Evolutionary conservation across 495 filamentous ascomycete genomes (phyloP).

Genomic region (Penicillium canescens): DNA sequence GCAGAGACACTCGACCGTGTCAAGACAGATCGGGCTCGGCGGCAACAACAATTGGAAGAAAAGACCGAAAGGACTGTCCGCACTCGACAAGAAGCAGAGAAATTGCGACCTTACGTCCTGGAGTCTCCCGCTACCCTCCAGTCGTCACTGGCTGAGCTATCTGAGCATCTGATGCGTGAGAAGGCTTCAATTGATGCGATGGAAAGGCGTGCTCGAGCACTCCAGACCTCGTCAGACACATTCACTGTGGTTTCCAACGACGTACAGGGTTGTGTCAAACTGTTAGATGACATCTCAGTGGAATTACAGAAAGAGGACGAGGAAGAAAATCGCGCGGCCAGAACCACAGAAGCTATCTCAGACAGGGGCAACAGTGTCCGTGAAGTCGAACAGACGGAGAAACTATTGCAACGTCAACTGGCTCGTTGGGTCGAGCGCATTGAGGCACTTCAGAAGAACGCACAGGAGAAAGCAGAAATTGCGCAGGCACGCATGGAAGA

Average conservation of each 20-base stretch:
- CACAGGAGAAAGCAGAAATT: constrained; percentile 73
- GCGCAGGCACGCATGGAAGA: constrained; percentile 90
- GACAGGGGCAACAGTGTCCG: constrained; percentile 84
- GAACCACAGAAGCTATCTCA: constrained; percentile 81
- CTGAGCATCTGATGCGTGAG: constrained; percentile 70
- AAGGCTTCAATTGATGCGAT: constrained; percentile 82
- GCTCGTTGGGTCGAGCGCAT: constrained; percentile 82
- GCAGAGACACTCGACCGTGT: constrained; percentile 74
- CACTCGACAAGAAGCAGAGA: constrained; percentile 74
- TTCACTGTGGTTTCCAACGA: constrained; percentile 82
- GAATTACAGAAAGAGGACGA: constrained; percentile 91
- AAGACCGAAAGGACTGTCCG: constrained; percentile 64
- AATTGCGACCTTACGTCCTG: constrained; percentile 86
- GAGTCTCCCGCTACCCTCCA: constrained; percentile 84
- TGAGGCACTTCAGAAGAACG: constrained; percentile 72
- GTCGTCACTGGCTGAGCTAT: constrained; percentile 76
- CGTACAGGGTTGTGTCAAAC: constrained; percentile 78
- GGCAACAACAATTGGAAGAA: constrained; percentile 74
- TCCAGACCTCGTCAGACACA: constrained; percentile 90
- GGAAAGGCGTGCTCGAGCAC: constrained; percentile 78
- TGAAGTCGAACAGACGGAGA: constrained; percentile 87
- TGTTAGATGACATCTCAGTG: constrained; percentile 81
- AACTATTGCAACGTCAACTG: constrained; percentile 78
- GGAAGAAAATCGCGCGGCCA: constrained; percentile 71
- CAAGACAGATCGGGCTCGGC: constrained; percentile 67